Evolutionary conservation across 306 rosid genomes (phyloP), one percentile per base, ranked within the genome.

Genomic region (Cicer bijugum): DNA sequence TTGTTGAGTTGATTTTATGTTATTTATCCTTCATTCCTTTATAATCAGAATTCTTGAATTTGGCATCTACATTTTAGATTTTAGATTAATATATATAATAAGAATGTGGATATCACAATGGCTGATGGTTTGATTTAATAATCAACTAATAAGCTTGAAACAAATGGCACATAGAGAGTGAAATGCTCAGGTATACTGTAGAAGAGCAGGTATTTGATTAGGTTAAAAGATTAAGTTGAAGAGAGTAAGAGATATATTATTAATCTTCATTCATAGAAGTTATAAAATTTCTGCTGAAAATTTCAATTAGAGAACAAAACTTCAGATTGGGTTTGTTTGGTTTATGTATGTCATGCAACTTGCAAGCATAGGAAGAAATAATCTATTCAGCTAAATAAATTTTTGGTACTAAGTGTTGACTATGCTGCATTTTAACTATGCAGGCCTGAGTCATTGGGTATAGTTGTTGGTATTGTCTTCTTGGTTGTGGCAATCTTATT

Each of bases 381-480:
- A 0, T 52, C 9, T 45, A 10, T 44, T 70, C 20, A 44, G 17
- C 47, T 44, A n/a, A 48, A 9, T 1, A 40, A 59, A 12, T 17
- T 9, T 9, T 79, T 59, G 51, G 11, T 10, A 16, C 61, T 33
- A 62, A 33, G 68, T 47, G 37, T 56, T 69, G 40, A 83, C 16
- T 62, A 12, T 19, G 57, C 33, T 42, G 68, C 53, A 46, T 45
- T 75, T 76, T 76, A 23, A 23, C 42, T 82, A 67, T 75, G 79
- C 88, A 94, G 97, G 87, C 99, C 99, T 7, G 99, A 94, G 82
- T 89, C 97, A 10, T 75, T 94, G 87, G 97, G 99, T 43, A 83
- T 94, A 74, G 99, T 86, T 71, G 95, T 94, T 82, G 95, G 90
- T 72, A 86, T 90, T 81, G 90, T 89, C 70, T 94, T 87, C 90